Base-by-base conservation (phyloP, 768 basidiomycete species). In the Termitomyces sp. region DNA sequence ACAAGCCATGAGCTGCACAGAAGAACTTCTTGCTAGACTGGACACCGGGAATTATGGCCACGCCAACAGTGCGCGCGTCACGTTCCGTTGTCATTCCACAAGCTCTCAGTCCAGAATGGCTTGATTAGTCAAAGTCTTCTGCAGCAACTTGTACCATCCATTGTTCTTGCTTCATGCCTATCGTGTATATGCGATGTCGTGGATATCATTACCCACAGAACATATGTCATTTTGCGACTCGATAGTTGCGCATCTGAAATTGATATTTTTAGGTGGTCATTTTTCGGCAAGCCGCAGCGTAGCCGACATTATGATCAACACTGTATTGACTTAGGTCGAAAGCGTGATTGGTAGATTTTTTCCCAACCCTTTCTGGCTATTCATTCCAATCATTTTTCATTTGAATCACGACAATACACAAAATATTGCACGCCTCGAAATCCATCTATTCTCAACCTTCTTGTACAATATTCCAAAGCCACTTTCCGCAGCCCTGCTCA, bases 1-100 rank as follows among this genome's bases (percentile, higher is more conserved):
- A 56, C 0, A 66, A 65, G 52, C 56, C 73, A 0, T 64, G 71
- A 7, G 72, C 67, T 10, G 71, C 75, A 56, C 79, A 79, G 61
- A 73, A 74, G 58, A 60, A 66, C 25, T 50, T 45, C 0, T 29
- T 83, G 20, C 61, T 78, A 15, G 60, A 69, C 15, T 83, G 79
- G 80, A 72, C 58, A 43, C 69, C 74, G 1, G 71, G 73, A 10
- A 55, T 79, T 12, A 74, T 78, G 1, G 62, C 76, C 60, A 73
- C 67, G 17, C 81, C 0, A 52, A 62, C 43, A 72, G 74, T 48
- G 68, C 71, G 25, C 65, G 62, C n/a, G 67, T 72, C 14, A 60
- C 57, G 32, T 65, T 68, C 46, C 65, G 58, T 20, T 58, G 57
- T 54, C 61, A 64, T n/a, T 38, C 40, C 15, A 43, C 31, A 14